Base-by-base conservation (phyloP, 2,329 filamentous ascomycete species). In the Ramularia collo-cygni region DNA sequence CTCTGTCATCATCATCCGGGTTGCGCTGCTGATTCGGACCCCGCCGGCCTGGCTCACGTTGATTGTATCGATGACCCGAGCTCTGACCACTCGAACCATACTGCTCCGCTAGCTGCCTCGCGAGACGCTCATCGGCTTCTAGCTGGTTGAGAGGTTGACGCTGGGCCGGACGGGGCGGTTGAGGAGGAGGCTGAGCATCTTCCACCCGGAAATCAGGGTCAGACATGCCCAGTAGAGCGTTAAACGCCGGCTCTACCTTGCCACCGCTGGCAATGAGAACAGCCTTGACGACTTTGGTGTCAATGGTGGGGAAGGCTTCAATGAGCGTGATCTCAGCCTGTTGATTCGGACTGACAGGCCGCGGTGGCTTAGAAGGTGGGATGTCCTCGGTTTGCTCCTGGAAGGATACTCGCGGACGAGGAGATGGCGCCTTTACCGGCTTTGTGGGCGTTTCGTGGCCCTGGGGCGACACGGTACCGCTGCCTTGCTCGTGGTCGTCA, bases 201-300 rank as follows among this genome's bases (percentile, higher is more conserved):
- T 73, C 68, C 3, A 59, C 61, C 44, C 68, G 60, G 61, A 69
- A 73, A 52, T 65, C 63, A 35, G 72, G 72, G 49, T 76, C 72
- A 34, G 69, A 72, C 72, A 75, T 75, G 59, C 69, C 85, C 31
- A 98, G 74, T 30, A 98, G 74, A 26, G 92, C 92, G 66, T 95
- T 92, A 68, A 98, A 98, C 10, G 92, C 90, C 21, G 87, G 85
- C 64, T 98, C 92, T 34, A 96, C 81, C 56, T 83, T 79, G 44
- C 89, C 90, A 43, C 81, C 75, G 62, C 92, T 96, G 10, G 92
- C 92, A 16, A 77, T 74, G 49, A 98, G 68, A 1, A 98, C 84
- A 19, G 92, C 92, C 64, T 82, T 94, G 63, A 98, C 77, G 33
- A 98, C 83, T 31, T 78, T 64, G 6, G 68, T 61, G 38, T 98